phyloP scores from a whole-genome alignment of 441 rosid species.

The Flueggea neowawraea region DNA sequence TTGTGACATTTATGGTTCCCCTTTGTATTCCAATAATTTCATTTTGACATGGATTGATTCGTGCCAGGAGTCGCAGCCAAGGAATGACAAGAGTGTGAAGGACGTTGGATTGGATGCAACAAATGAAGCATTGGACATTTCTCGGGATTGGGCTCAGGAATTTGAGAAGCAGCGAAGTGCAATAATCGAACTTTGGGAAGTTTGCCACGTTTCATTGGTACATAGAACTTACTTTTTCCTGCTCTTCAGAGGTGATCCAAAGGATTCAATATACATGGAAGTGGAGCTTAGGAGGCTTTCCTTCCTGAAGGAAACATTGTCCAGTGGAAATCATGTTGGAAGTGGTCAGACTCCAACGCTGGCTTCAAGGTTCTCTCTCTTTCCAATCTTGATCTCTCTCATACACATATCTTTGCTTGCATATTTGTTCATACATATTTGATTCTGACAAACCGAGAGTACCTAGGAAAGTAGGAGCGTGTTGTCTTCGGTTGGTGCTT shows the following conservation, averaged over 20 bases:
- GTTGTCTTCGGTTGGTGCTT: too few species aligned
- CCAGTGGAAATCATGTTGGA: constrained; percentile 48
- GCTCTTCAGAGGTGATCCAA: constrained; percentile 78
- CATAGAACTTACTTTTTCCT: constrained; percentile 95
- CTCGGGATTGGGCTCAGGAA: constrained; percentile 46
- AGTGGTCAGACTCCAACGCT: constrained; percentile 50
- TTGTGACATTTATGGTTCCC: neutral
- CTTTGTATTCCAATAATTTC: neutral
- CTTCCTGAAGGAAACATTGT: constrained; percentile 73
- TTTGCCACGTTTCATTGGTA: constrained; percentile 75
- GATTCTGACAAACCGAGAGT: neutral
- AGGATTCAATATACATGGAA: constrained; percentile 79
- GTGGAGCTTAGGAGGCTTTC: constrained; percentile 86
- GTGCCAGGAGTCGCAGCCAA: constrained; percentile 30
- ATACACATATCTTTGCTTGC: neutral
- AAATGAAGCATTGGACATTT: constrained; percentile 34
- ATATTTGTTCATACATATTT: neutral
- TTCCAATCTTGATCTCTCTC: constrained; percentile 1
- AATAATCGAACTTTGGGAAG: constrained; percentile 75
- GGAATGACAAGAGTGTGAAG: constrained; percentile 36
- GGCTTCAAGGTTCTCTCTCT: constrained; percentile 61
- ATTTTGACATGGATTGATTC: constrained; percentile 18
- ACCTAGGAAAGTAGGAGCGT: too few species aligned
- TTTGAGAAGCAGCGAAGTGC: constrained; percentile 57
- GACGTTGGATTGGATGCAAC: constrained; percentile 69